Evolutionary conservation across 495 filamentous ascomycete species (phyloP), one percentile per base, ranked within the genome.

Genomic region (Apodospora peruviana): DNA sequence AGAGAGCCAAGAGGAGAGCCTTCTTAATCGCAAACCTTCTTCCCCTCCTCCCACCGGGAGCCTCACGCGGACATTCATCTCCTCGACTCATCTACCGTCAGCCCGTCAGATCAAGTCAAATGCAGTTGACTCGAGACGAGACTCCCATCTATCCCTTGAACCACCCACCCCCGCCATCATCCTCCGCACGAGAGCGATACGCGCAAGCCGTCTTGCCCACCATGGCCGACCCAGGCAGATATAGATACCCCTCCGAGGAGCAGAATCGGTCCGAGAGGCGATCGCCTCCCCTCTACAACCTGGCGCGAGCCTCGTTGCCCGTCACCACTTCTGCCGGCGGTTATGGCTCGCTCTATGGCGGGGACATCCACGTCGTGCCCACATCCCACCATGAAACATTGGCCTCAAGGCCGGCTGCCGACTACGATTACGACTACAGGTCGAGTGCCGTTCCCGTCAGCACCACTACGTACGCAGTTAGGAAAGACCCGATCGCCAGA

Each of bases 391-490:
- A 70, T 53, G 65, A 68, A 29, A 48, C 55, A 39, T 34, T 67
- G 19, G 47, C 47, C 3, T 58, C 59, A 22, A 64, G 67, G 18
- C 50, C 46, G 47, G 32, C 60, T 42, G 43, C 57, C 59, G 51
- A 46, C 56, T 56, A 68, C 61, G 49, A 56, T 39, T 53, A 57
- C 59, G 51, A 46, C 58, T 56, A 68, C 60, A 50, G 58, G 39
- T 53, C 57, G 4, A 55, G 46, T 35, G 55, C 53, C 19, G 56
- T 55, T 14, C 62, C 66, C 17, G 52, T 68, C 35, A 65, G 65
- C 32, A 52, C 68, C 21, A 74, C 68, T 19, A 73, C 73, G 14
- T 78, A 78, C 54, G 71, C 72, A 32, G 68, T 76, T 42, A 69
- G 65, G 21, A 67, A 69, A 32, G 75, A 78, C 8, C 65, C 73